Conservation (phyloP, 2,329 filamentous ascomycete species). For the Coniochaeta sp. region DNA sequence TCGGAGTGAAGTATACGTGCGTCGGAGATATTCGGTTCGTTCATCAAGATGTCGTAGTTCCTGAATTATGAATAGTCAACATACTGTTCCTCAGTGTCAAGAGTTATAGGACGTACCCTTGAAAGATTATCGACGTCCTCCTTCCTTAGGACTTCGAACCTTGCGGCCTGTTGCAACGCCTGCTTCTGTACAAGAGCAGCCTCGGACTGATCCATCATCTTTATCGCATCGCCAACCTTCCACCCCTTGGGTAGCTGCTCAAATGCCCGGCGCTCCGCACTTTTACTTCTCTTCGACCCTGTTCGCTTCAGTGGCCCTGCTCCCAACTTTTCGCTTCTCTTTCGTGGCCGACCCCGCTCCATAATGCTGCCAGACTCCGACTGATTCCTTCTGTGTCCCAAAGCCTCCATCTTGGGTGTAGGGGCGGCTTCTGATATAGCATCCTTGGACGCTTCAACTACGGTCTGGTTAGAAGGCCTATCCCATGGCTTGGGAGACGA, state of each 20-base stretch:
- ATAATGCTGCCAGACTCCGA: conserved; percentile 53
- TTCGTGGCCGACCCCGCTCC: conserved; percentile 54
- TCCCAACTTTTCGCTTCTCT: conserved; percentile 35
- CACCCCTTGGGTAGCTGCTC: conserved; percentile 54
- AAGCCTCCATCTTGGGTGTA: conserved; percentile 21
- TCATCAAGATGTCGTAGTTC: conserved; percentile 72
- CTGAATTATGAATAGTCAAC: conserved; percentile 23
- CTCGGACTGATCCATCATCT: conserved; percentile 39
- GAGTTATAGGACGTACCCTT: conserved; percentile 31
- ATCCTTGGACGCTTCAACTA: conserved; percentile 20
- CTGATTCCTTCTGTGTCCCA: conserved; percentile 40
- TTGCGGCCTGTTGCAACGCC: conserved; percentile 52
- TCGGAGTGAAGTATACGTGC: conserved; percentile 67
- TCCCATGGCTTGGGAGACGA: conserved; percentile 39
- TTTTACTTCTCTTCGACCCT: conserved; percentile 36
- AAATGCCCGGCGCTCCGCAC: conserved; percentile 48
- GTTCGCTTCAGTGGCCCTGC: conserved; percentile 26
- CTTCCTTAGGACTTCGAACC: conserved; percentile 56
- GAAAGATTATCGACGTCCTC: conserved; percentile 60
- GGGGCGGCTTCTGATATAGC: conserved; percentile 15
- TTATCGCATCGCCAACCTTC: conserved; percentile 42
- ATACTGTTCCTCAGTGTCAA: neutral
- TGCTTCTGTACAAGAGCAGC: conserved; percentile 47
- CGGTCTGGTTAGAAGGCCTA: conserved; percentile 15
- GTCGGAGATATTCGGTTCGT: conserved; percentile 69